Conservation (phyloP, 169 alveolate species). For the Theileria equi region DNA sequence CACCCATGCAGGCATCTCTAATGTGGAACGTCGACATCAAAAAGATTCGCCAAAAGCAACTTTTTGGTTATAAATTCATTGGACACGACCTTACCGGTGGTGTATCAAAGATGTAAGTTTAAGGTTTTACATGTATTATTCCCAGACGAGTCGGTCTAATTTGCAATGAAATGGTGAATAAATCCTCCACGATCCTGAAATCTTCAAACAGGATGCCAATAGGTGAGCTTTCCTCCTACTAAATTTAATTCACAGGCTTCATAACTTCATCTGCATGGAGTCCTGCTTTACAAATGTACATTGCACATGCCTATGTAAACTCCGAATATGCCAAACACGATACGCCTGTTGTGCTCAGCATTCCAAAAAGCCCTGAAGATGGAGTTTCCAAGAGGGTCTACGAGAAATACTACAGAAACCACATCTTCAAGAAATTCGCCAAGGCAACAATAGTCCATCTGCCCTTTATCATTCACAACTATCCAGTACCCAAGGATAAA, state of each 20-base stretch:
- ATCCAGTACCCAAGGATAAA: constrained; percentile 10
- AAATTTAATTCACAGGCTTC: constrained; percentile 6
- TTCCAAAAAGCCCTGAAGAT: constrained; percentile 26
- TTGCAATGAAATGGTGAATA: constrained; percentile 12
- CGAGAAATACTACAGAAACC: constrained; percentile 44
- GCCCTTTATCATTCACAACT: constrained; percentile 42
- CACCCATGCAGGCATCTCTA: constrained; percentile 70
- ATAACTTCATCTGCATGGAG: constrained; percentile 56
- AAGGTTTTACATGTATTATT: not conserved
- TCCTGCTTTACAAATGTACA: constrained; percentile 51
- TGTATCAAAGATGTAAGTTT: constrained; percentile 48
- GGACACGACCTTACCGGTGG: constrained; percentile 35
- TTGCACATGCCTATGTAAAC: constrained; percentile 49
- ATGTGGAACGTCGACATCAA: constrained; percentile 71
- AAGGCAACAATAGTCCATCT: constrained; percentile 40
- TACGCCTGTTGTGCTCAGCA: constrained; percentile 42
- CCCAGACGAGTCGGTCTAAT: constrained; percentile 56
- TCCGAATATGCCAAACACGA: constrained; percentile 57
- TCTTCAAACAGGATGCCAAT: constrained; percentile 46
- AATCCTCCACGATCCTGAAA: constrained; percentile 14
- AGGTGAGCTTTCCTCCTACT: not conserved
- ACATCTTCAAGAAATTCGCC: constrained; percentile 11
- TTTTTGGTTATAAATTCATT: constrained; percentile 65
- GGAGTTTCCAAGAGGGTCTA: constrained; percentile 22
- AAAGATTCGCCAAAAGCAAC: constrained; percentile 50